Evolutionary conservation across 129 eudicot species (phyloP).

Genomic region (Apium graveolens): DNA sequence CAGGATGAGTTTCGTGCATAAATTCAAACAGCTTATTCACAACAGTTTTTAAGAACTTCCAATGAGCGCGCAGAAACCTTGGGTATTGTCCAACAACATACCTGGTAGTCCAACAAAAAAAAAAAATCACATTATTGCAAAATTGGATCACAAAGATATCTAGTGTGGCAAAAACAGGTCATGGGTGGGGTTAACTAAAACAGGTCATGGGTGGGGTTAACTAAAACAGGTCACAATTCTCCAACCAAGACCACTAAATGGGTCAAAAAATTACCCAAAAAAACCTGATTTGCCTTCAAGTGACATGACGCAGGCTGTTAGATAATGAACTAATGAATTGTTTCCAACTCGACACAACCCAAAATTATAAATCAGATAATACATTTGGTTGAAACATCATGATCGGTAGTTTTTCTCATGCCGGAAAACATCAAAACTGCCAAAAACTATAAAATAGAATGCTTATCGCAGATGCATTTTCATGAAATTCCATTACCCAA

Average conservation of each 20-base stretch:
- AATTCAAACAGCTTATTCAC: constrained; percentile 93
- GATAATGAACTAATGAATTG: neutral
- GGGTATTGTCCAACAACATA: constrained; percentile 99
- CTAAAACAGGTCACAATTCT: neutral
- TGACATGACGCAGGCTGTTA: neutral
- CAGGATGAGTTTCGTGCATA: constrained; percentile 99
- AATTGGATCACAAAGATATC: neutral
- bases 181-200: no score
- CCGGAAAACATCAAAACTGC: constrained; percentile 26
- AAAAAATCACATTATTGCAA: neutral
- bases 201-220: no score
- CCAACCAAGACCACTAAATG: neutral
- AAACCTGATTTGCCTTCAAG: neutral
- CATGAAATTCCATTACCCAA: constrained; percentile 38
- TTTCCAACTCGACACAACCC: neutral
- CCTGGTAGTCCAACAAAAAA: constrained; percentile 35
- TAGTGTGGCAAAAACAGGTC: neutral
- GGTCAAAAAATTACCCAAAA: neutral
- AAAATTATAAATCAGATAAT: neutral
- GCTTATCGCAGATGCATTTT: constrained; percentile 30
- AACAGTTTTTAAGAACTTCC: constrained; percentile 98
- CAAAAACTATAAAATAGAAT: constrained; percentile 46
- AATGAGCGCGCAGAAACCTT: constrained; percentile 89
- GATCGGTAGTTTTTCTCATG: constrained; percentile 24
- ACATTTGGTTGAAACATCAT: constrained; percentile 25